Evolutionary conservation across 2,329 filamentous ascomycete genomes (phyloP), one percentile per base, ranked within the genome.

Genomic region (Calonectria montana): DNA sequence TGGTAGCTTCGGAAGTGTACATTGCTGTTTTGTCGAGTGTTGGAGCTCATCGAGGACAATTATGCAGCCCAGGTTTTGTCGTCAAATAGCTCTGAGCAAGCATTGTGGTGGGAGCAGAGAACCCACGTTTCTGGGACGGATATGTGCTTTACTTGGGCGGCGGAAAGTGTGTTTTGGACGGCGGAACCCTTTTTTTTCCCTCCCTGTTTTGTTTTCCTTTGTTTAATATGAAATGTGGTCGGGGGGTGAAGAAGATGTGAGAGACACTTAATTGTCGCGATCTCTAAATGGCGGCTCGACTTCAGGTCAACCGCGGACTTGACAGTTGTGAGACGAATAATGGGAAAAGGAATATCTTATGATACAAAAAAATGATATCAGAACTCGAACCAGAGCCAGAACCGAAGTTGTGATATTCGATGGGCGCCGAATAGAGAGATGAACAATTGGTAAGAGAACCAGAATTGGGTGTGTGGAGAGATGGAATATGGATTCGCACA

Each of bases 261-360:
- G 27, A 50, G 47, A 47, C 45, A 41, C 59, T 35, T 70, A 39
- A 27, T 55, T 48, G 45, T 62, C 50, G 47, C 65, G 62, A 50
- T 50, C 45, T 62, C 47, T 63, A 65, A 43, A 29, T 43, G 67
- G 23, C 25, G 43, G n/a, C 53, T 57, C 29, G 29, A 37, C 62
- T 41, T 39, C 39, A 53, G 55, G 62, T 48, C 37, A 21, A 47
- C 47, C 39, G 21, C 25, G 53, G 21, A 61, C 43, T 53, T 35
- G 62, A 57, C 67, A 45, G 63, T 50, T 66, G 61, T 70, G 68
- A 70, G 63, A 70, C 45, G 61, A 70, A 27, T 61, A 66, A 66
- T 66, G 48, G 64, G 35, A 35, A 59, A 66, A 66, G 64, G 31
- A 47, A 50, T 27, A 27, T 35, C 39, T 41, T 57, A 57, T 57